Evolutionary conservation across 2,329 filamentous ascomycete species (phyloP), one percentile per base, ranked within the genome.

Genomic region (Grosmannia serpens): DNA sequence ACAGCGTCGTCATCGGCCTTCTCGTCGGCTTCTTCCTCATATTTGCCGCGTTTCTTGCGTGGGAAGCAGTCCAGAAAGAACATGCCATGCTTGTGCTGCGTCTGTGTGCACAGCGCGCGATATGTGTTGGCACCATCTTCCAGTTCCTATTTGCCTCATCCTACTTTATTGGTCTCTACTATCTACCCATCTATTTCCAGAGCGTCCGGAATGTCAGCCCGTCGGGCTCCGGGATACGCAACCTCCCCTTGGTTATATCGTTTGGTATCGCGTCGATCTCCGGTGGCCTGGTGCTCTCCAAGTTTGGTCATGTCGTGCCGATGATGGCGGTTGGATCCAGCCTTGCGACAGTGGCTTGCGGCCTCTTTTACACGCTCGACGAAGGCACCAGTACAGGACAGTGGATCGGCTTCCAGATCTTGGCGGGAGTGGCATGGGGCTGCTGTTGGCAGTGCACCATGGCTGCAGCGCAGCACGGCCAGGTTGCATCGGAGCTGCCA

Each of bases 171-270:
- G 66, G 72, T 0, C 66, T 76, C 1, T 77, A 74, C 66, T 77
- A 76, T 56, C 65, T 79, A 2, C 76, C 77, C 0, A 70, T 79
- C 59, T 80, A 77, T 69, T 78, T 81, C 38, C 75, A 80, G 66
- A 71, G 73, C 27, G 70, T 79, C 59, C 71, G 70, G 55, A 69
- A 68, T 20, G 68, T 68, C 27, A 67, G 65, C 7, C 69, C 73
- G 2, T 69, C 70, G 13, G 61, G 67, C 9, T 67, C 65, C 1
- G 73, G 72, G 1, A 69, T 76, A 17, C 52, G 50, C 27, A 71
- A 70, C 55, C 64, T 75, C 7, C 69, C 73, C 2, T 63, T 69
- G 15, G 65, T 71, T 17, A 63, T 69, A 8, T 64, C 68, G 0
- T 63, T 73, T 11, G 65, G 67, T 22, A 24, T 73, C 20, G 62